phyloP scores from a whole-genome alignment of 768 basidiomycete genomes.

The Amylocystis lapponica region DNA sequence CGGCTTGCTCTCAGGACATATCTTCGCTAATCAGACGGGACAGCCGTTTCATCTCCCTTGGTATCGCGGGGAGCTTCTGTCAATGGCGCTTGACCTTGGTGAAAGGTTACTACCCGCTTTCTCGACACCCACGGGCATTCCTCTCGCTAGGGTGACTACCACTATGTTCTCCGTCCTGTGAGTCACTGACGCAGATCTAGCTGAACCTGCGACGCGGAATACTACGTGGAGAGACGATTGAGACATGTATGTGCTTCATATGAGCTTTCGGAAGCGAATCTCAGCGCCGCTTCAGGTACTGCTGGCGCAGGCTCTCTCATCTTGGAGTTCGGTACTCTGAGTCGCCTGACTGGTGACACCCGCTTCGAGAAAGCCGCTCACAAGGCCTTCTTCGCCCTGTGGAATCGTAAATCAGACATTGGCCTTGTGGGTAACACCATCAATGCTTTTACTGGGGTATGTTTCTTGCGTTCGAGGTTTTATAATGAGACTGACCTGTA shows the following conservation, averaged over 20 bases:
- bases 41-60: constrained; percentile 75
- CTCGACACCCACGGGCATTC: constrained; percentile 84
- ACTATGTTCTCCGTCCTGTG: constrained; percentile 5
- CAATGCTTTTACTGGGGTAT: constrained; percentile 74
- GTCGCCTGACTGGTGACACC: constrained; percentile 84
- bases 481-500: neutral
- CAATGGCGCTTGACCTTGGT: constrained; percentile 84
- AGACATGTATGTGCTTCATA: constrained; percentile 64
- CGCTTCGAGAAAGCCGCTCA: constrained; percentile 87
- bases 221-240: constrained; percentile 64
- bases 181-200: constrained; percentile 30
- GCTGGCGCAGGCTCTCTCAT: constrained; percentile 92
- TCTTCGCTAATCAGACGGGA: constrained; percentile 61
- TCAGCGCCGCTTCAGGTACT: constrained; percentile 47
- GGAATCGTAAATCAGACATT: constrained; percentile 85
- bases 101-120: constrained; percentile 87
- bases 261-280: neutral
- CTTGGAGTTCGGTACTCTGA: constrained; percentile 90
- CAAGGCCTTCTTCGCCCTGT: constrained; percentile 88
- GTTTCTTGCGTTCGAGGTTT: constrained; percentile 21
- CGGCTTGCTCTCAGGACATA: constrained; percentile 81
- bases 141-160: constrained; percentile 72
- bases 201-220: constrained; percentile 83
- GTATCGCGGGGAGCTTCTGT: constrained; percentile 77
- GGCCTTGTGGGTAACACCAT: constrained; percentile 86